Percentiles rank a stretch among this genome's conserved stretches.
Conservation (phyloP, 208 protist species). For the Angomonas ambiguus region DNA sequence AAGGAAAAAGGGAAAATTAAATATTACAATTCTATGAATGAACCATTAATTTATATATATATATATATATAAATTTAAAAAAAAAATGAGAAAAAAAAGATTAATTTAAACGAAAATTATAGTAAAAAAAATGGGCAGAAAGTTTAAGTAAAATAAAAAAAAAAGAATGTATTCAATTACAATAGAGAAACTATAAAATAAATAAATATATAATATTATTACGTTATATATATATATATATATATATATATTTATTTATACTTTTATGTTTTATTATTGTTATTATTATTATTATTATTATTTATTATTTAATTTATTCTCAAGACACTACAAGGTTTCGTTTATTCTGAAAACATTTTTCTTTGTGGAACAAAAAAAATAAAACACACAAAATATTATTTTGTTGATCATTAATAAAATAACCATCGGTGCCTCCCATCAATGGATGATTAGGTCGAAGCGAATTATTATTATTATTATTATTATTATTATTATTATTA, state of each 20-base stretch:
- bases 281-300: slow-evolving; percentile 1
- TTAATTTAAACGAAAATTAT: too few relatives aligned
- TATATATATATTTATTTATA: background rate
- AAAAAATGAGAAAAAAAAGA: too few relatives aligned
- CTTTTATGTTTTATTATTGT: background rate
- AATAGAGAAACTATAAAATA: background rate
- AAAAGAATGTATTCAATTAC: background rate
- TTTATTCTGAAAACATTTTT: background rate
- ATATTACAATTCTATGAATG: too few relatives aligned
- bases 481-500: too few relatives aligned
- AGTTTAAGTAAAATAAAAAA: background rate
- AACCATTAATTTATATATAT: too few relatives aligned
- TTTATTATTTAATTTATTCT: background rate
- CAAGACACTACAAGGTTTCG: background rate
- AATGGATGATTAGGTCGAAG: background rate
- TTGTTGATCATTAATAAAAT: background rate
- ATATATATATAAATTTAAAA: too few relatives aligned
- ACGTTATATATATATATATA: background rate
- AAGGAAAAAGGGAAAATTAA: too few relatives aligned
- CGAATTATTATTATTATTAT: background rate
- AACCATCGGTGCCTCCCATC: background rate
- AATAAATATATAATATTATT: background rate
- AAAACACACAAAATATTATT: background rate
- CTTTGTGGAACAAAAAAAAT: background rate
- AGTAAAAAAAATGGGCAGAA: too few relatives aligned